Evolutionary conservation across 2,329 filamentous ascomycete genomes (phyloP).

Genomic region (Colletotrichum plurivorum): DNA sequence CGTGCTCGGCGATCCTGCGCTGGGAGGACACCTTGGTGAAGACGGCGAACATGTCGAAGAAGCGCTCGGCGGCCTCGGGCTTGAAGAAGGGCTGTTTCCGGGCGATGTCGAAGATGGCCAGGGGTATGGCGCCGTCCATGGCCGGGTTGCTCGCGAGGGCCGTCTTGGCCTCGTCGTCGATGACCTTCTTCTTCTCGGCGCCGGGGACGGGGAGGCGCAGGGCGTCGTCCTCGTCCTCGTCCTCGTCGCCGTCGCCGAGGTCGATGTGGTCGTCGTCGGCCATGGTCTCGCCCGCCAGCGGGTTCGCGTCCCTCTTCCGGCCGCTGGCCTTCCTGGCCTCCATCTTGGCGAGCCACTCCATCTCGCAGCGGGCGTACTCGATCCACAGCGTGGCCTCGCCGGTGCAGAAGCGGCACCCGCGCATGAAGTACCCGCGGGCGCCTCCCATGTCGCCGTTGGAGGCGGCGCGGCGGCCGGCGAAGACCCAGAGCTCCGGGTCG

Average conservation of each 20-base stretch:
- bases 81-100: slow-evolving; percentile 82
- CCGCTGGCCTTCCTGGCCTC: slow-evolving; percentile 77
- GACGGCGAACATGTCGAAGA: slow-evolving; percentile 83
- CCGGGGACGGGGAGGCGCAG: slow-evolving; percentile 60
- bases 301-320: slow-evolving; percentile 67
- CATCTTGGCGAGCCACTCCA: slow-evolving; percentile 90
- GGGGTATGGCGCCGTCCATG: slow-evolving; percentile 91
- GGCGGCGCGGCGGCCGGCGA: slow-evolving; percentile 84
- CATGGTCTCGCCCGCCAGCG: slow-evolving; percentile 61
- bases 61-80: slow-evolving; percentile 76
- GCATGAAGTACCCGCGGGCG: slow-evolving; percentile 87
- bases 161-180: slow-evolving; percentile 60
- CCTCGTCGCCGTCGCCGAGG: slow-evolving; percentile 60
- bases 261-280: slow-evolving; percentile 65
- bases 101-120: slow-evolving; percentile 91
- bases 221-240: slow-evolving; percentile 57
- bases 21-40: slow-evolving; percentile 79
- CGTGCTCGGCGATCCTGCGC: slow-evolving; percentile 78
- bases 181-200: slow-evolving; percentile 62
- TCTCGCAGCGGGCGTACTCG: slow-evolving; percentile 91
- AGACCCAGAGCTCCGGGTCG: slow-evolving; percentile 87
- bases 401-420: slow-evolving; percentile 91
- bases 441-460: slow-evolving; percentile 88
- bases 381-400: slow-evolving; percentile 82
- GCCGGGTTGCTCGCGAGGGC: slow-evolving; percentile 83